phyloP scores from a whole-genome alignment of 345 rosid genomes.

The Psidium friedrichsthalianum region DNA sequence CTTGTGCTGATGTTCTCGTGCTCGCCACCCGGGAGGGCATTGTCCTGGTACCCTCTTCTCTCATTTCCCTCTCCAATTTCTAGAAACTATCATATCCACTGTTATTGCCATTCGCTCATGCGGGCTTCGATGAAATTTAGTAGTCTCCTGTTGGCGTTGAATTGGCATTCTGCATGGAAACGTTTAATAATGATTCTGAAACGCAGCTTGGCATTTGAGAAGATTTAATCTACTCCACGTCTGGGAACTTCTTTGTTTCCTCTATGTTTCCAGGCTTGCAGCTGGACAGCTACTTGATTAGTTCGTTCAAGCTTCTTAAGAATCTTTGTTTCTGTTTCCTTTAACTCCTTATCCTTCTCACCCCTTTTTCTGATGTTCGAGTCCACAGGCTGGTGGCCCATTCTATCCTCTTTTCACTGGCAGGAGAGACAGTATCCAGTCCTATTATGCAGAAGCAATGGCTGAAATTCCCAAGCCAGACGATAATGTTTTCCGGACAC shows the following conservation, averaged over 20 bases:
- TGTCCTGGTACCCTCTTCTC: conserved; percentile 9
- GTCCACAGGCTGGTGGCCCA: conserved; percentile 36
- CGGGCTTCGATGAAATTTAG: background rate
- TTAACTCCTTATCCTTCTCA: background rate
- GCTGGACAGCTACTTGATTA: background rate
- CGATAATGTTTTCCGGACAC: conserved; percentile 14
- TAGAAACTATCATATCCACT: background rate
- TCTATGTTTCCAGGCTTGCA: background rate
- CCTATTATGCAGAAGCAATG: conserved; percentile 23
- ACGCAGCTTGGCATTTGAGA: background rate
- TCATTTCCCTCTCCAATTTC: background rate
- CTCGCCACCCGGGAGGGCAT: conserved; percentile 27
- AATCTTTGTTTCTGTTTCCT: background rate
- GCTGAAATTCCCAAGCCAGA: conserved; percentile 29
- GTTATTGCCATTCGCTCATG: background rate
- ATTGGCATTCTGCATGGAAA: background rate
- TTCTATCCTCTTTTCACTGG: conserved; percentile 46
- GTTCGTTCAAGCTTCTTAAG: background rate
- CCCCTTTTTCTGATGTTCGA: background rate
- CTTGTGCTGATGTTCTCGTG: conserved; percentile 24
- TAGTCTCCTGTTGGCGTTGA: background rate
- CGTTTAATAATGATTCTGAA: background rate
- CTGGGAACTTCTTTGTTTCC: background rate
- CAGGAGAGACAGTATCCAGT: conserved; percentile 31
- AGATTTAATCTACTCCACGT: background rate